Evolutionary conservation across 78 protist species (phyloP).

Genomic region (Thecamonas trahens): DNA sequence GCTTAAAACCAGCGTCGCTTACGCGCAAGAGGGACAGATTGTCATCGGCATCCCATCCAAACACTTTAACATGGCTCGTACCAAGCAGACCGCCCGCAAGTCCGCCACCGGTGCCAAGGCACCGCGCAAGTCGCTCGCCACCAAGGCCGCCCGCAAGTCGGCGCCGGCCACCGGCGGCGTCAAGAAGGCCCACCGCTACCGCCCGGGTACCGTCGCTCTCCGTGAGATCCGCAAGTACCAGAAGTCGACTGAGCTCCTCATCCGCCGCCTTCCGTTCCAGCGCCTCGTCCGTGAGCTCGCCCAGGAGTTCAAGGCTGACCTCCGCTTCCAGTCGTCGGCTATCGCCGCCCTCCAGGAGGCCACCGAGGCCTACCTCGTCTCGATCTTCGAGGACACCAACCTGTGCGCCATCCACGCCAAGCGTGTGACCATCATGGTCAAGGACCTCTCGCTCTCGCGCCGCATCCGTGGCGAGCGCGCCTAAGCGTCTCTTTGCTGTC

Average conservation of each 20-base stretch:
- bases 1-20: too few relatives aligned
- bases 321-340: constrained; percentile 53
- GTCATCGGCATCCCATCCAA: too few relatives aligned
- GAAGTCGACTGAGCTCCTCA: constrained; percentile 76
- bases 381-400: constrained; percentile 68
- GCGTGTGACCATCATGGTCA: constrained; percentile 81
- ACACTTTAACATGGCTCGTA: constrained; percentile 88
- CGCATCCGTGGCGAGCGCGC: constrained; percentile 90
- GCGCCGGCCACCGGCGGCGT: constrained; percentile 75
- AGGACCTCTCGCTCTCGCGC: constrained; percentile 89
- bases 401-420: constrained; percentile 69
- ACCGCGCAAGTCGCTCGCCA: constrained; percentile 69
- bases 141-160: constrained; percentile 78
- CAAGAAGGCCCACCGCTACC: constrained; percentile 82
- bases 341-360: constrained; percentile 66
- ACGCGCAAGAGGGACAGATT: too few relatives aligned
- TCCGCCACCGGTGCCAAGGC: constrained; percentile 93
- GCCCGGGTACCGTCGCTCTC: constrained; percentile 85
- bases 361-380: constrained; percentile 57
- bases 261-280: constrained; percentile 85
- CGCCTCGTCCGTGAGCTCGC: constrained; percentile 70
- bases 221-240: constrained; percentile 75
- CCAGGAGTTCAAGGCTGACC: constrained; percentile 41
- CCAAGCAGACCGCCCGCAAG: constrained; percentile 93
- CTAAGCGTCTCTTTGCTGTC: too few relatives aligned